Base-by-base conservation (phyloP, 345 rosid genomes). In the Aquilaria sinensis region DNA sequence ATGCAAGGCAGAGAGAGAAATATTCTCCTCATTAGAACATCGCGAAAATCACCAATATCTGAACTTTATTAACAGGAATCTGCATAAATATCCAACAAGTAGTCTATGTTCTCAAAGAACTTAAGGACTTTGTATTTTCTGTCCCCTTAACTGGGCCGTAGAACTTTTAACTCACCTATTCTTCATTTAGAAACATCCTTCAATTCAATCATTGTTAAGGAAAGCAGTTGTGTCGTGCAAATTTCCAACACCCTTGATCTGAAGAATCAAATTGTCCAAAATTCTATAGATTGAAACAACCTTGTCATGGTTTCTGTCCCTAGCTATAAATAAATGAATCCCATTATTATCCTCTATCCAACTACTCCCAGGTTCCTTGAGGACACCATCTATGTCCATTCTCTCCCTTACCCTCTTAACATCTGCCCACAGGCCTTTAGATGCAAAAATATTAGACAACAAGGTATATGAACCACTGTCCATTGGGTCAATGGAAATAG, bases 21-120 rank as follows among this genome's bases (percentile, higher is more conserved):
- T 84, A 95, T 95, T 74, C 99, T 82, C 73, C 90, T 95, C 97
- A 95, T 95, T 74, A 95, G 69, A 79, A 95, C 97, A 70, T 81
- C 87, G 37, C 96, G 89, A 77, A 95, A 75, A 78, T 95, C 97
- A 62, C 91, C 90, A 69, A 95, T 51, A 96, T 91, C 59, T 46
- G 88, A 70, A 91, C 97, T 78, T 87, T 89, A 63, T 68, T 82
- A 60, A 91, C 99, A 7, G 97, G 99, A 82, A 91, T 80, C 99
- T 93, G 90, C 78, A 85, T 60, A 48, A 69, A 72, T 64, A 70
- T 37, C 67, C 47, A 56, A 14, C 66, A 55, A 4, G 23, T 23
- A 23, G 23, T 23, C 23, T 23, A 23, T 23, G 23, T 23, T 23
- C 23, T 23, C 43, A 37, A 9, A 1, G 43, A 37, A 37, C 43